Base-by-base conservation (phyloP, 805 yeast genomes). In the Lipomyces mesembrius region DNA sequence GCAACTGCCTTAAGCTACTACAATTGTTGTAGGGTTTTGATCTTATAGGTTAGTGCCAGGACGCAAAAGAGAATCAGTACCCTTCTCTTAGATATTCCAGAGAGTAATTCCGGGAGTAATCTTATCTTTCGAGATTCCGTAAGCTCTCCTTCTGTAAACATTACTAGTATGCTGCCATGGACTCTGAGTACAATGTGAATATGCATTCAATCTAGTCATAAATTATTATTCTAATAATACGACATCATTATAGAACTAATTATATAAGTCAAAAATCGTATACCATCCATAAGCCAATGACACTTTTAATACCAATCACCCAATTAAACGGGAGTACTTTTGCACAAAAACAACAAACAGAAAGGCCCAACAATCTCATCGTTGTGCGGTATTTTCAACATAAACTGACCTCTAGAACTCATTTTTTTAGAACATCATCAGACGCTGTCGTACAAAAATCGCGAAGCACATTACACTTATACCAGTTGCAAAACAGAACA, bases 381-480 rank as follows among this genome's bases (percentile, higher is more conserved):
- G 27, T 25, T 2, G 27, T 25, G 27, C 27, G 2, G 27, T 34
- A 34, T 11, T 14, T 35, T 11, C 2, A 11, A 37, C 39, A 9
- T 9, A 9, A 35, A 12, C 39, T 35, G 39, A 35, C 39, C 39
- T 35, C 53, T 52, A 7, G 20, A 11, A 25, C 9, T 5, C 27
- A 2, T n/a, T 52, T n/a, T 52, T 52, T 52, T 11, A 17, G 55
- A 20, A 53, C 35, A 58, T 49, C n/a, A 34, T n/a, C 37, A 55
- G n/a, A 17, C 35, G 20, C 14, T 12, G 22, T 6, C 17, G 8
- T 14, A 20, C n/a, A n/a, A n/a, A 43, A 64, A 51, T 37, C 22
- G 34, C 60, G 17, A 56, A 37, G 17, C 63, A 53, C 32, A 25
- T 56, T 39, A 4, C 25, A n/a, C 43, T 37, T 37, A 37, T 37